Conservation (phyloP, 1,284 basidiomycete species). For the Ganoderma boninense region DNA sequence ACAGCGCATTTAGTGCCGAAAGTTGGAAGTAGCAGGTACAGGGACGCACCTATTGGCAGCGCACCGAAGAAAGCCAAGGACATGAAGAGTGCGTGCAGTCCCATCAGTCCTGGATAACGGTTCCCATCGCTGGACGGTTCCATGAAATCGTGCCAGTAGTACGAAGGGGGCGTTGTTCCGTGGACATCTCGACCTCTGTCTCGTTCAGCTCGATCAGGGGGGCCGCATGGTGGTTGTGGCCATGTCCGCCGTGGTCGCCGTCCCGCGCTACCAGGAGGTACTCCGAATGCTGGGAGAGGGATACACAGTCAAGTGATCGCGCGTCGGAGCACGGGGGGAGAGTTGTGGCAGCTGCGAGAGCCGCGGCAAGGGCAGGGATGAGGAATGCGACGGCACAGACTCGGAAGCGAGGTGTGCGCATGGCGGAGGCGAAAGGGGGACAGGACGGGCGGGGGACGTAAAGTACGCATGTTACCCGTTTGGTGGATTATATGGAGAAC, state of each 20-base stretch:
- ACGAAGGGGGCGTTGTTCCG: constrained; percentile 76
- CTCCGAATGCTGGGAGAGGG: constrained; percentile 23
- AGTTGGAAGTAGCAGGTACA: constrained; percentile 16
- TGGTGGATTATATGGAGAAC: constrained; percentile 25
- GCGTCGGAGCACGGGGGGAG: constrained; percentile 18
- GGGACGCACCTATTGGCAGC: constrained; percentile 71
- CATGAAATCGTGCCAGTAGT: constrained; percentile 80
- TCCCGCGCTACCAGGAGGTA: constrained; percentile 34
- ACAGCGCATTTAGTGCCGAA: constrained; percentile 16
- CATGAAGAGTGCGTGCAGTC: constrained; percentile 74
- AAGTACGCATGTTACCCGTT: constrained; percentile 13
- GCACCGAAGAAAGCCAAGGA: constrained; percentile 78
- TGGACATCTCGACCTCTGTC: constrained; percentile 72
- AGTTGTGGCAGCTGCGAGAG: constrained; percentile 36
- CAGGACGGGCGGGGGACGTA: constrained; percentile 30
- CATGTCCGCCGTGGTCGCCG: constrained; percentile 46
- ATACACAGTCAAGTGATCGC: constrained; percentile 25
- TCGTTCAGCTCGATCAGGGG: constrained; percentile 77
- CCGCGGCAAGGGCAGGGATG: constrained; percentile 41
- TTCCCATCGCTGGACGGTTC: constrained; percentile 52
- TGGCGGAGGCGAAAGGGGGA: constrained; percentile 36
- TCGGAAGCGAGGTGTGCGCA: constrained; percentile 37
- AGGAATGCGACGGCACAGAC: constrained; percentile 43
- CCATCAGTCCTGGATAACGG: constrained; percentile 71
- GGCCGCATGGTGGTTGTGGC: constrained; percentile 53